phyloP scores from a whole-genome alignment of 306 rosid genomes.

The Lablab purpureus region DNA sequence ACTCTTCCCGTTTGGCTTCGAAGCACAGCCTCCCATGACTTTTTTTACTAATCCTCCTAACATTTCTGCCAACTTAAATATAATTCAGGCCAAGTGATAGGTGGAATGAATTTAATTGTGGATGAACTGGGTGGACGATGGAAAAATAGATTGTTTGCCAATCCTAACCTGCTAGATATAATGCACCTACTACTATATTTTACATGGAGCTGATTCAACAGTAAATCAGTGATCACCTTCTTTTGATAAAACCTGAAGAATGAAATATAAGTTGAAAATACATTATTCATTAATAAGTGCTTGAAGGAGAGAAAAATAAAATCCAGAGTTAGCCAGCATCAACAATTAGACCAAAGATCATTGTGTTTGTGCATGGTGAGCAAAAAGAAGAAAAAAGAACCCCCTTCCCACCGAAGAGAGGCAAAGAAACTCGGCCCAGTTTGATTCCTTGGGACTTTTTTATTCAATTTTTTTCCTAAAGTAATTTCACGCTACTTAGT shows the following conservation, averaged over 20 bases:
- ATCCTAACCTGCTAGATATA: neutral
- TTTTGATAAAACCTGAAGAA: conserved; percentile 36
- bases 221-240: conserved; percentile 1
- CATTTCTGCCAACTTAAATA: neutral
- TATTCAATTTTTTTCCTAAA: neutral
- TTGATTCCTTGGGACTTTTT: neutral
- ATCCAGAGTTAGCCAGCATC: neutral
- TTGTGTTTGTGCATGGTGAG: too few species aligned
- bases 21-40: conserved; percentile 8
- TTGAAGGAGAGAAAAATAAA: neutral
- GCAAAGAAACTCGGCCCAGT: neutral
- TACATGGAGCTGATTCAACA: neutral
- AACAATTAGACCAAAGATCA: conserved; percentile 16
- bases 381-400: neutral
- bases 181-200: neutral
- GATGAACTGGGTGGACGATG: too few species aligned
- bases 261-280: neutral
- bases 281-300: neutral
- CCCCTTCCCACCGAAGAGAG: neutral
- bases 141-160: too few species aligned
- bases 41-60: neutral
- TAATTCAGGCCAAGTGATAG: neutral
- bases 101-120: too few species aligned
- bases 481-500: neutral
- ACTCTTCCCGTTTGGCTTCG: neutral